These are phyloP conservation scores for Moesziomyces sp. DNA, from an alignment of 1,284 basidiomycete genomes.

Conservation along the genomic window DNA sequence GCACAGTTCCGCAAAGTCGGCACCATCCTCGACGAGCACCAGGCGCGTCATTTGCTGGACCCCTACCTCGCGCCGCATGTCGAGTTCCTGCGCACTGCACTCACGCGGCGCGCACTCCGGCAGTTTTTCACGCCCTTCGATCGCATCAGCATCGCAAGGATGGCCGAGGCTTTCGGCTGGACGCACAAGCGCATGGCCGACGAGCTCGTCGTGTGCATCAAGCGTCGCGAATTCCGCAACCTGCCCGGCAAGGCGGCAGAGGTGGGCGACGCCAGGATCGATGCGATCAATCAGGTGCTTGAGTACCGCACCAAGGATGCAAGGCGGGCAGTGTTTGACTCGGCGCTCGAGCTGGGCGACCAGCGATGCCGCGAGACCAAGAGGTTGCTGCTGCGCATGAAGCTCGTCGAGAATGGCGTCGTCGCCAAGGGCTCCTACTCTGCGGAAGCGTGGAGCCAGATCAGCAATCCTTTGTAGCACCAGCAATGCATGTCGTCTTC, in stretches of 20 bases:
- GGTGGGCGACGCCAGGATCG: constrained; percentile 81
- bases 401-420: constrained; percentile 71
- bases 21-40: constrained; percentile 74
- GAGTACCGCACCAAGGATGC: constrained; percentile 79
- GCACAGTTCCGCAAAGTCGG: constrained; percentile 84
- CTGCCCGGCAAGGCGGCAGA: constrained; percentile 80
- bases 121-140: constrained; percentile 84
- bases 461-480: not conserved
- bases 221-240: constrained; percentile 78
- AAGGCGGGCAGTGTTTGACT: constrained; percentile 78
- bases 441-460: constrained; percentile 16
- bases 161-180: constrained; percentile 86
- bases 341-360: constrained; percentile 77
- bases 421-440: constrained; percentile 25
- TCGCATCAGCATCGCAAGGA: constrained; percentile 79
- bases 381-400: constrained; percentile 80
- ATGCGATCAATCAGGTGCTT: constrained; percentile 72
- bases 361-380: constrained; percentile 78
- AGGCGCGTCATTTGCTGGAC: constrained; percentile 81
- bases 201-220: constrained; percentile 79
- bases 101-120: constrained; percentile 67
- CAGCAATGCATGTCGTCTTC: not conserved
- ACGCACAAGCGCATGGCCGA: constrained; percentile 76
- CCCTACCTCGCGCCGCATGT: constrained; percentile 76
- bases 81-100: constrained; percentile 65